Conservation (phyloP, 768 basidiomycete genomes). For the Dioszegia aurantiaca region DNA sequence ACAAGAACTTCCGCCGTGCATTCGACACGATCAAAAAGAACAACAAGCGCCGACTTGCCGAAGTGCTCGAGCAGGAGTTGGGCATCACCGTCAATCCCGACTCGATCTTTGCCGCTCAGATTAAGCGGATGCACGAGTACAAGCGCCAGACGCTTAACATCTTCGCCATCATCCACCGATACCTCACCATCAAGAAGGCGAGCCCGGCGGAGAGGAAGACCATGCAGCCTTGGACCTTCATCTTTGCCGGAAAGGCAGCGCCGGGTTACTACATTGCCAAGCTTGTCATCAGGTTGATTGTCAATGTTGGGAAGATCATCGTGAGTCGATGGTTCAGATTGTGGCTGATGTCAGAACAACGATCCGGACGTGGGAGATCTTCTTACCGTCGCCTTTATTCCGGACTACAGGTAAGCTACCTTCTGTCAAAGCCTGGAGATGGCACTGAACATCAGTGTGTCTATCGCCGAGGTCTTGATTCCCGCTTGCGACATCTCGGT, state of each 20-base stretch:
- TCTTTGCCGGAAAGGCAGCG: slow-evolving; percentile 97
- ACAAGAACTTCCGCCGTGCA: slow-evolving; percentile 69
- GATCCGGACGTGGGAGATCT: slow-evolving; percentile 81
- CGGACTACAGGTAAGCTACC: slow-evolving; percentile 70
- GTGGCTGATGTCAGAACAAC: slow-evolving; percentile 53
- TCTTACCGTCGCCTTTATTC: slow-evolving; percentile 88
- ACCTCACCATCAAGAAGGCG: slow-evolving; percentile 76
- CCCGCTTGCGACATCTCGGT: slow-evolving; percentile 88
- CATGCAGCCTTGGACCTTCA: slow-evolving; percentile 69
- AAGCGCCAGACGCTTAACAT: slow-evolving; percentile 94
- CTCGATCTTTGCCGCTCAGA: slow-evolving; percentile 51
- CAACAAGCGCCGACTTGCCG: slow-evolving; percentile 72
- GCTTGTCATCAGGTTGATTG: slow-evolving; percentile 87
- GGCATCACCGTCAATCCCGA: slow-evolving; percentile 44
- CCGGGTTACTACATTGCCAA: slow-evolving; percentile 89
- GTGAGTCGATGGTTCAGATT: slow-evolving; percentile 31
- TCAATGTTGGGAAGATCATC: slow-evolving; percentile 77
- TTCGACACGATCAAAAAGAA: slow-evolving; percentile 83
- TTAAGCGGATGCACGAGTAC: slow-evolving; percentile 78
- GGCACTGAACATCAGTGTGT: slow-evolving; percentile 33
- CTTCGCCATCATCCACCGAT: slow-evolving; percentile 64
- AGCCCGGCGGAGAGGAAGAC: slow-evolving; percentile 74
- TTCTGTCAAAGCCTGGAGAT: neutral
- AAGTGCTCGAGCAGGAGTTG: slow-evolving; percentile 45
- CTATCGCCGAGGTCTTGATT: slow-evolving; percentile 53